Percentiles rank a stretch among this genome's conserved stretches.
These are phyloP conservation scores for Acanthamoeba castellanii DNA, from an alignment of 208 protist species.

Conservation along the genomic window DNA sequence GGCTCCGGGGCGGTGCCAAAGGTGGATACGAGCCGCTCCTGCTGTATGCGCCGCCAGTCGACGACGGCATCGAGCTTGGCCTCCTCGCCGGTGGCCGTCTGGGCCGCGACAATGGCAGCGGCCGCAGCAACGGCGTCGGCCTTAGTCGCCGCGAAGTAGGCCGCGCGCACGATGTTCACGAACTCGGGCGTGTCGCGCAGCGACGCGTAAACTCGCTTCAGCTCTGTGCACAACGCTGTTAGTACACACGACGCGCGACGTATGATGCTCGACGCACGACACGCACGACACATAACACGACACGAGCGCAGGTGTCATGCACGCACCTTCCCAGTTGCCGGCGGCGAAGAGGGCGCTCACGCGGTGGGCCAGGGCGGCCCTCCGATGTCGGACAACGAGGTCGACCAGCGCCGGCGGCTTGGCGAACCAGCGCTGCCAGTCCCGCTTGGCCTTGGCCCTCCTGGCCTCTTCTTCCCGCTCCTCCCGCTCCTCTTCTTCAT, in stretches of 20 bases:
- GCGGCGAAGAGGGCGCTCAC: background rate
- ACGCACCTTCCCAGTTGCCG: background rate
- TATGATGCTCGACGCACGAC: too few relatives aligned
- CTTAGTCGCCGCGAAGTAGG: background rate
- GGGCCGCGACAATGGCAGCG: background rate
- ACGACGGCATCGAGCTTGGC: background rate
- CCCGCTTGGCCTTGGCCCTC: background rate
- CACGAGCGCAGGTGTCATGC: background rate
- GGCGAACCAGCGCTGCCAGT: slow-evolving; percentile 35
- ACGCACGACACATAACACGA: background rate
- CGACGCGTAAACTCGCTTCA: background rate
- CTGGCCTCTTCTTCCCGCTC: background rate
- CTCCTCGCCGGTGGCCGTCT: background rate
- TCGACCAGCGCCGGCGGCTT: background rate
- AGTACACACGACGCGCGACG: background rate
- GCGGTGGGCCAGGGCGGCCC: background rate
- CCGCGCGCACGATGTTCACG: slow-evolving; percentile 9
- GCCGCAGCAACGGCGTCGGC: background rate
- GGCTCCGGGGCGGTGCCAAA: background rate
- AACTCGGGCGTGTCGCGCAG: background rate
- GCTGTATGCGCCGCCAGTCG: background rate
- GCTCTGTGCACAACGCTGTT: background rate
- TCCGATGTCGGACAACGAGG: background rate
- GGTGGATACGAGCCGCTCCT: background rate
- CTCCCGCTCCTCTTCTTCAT: background rate